Conservation (phyloP, 805 yeast species). For the Cyberlindnera maritima region DNA sequence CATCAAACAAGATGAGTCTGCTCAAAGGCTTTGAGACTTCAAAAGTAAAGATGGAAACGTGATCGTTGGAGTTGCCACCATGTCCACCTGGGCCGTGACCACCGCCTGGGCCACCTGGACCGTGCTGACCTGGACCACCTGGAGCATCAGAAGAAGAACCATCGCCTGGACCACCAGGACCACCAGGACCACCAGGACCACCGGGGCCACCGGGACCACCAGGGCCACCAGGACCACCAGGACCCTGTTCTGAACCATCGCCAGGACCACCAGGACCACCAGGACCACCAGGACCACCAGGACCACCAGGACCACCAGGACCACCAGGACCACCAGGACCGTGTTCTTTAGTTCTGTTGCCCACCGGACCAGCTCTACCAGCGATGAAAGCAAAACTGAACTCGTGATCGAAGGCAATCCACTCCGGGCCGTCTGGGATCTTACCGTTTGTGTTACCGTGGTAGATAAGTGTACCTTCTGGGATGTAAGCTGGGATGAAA, state of each 20-base stretch:
- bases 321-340: slow-evolving; percentile 4
- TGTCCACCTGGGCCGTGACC: not conserved
- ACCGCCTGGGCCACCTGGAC: slow-evolving; percentile 11
- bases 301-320: slow-evolving; percentile 10
- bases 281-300: not conserved
- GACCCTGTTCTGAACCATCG: not conserved
- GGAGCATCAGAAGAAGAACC: not conserved
- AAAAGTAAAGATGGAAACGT: slow-evolving; percentile 41
- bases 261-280: slow-evolving; percentile 11
- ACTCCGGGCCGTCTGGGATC: slow-evolving; percentile 49
- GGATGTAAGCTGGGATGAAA: slow-evolving; percentile 57
- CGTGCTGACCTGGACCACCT: slow-evolving; percentile 3
- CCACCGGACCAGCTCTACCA: slow-evolving; percentile 17
- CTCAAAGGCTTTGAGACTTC: slow-evolving; percentile 45
- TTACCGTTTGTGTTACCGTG: slow-evolving; percentile 45
- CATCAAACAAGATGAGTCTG: slow-evolving; percentile 54
- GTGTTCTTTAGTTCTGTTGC: slow-evolving; percentile 4
- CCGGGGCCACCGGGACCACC: not conserved
- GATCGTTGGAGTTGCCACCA: slow-evolving; percentile 4
- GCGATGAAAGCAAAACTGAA: slow-evolving; percentile 51
- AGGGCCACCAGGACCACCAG: not conserved
- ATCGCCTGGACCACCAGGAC: not conserved
- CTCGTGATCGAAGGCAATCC: slow-evolving; percentile 66
- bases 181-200: slow-evolving; percentile 2
- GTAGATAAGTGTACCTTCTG: slow-evolving; percentile 55